Percentiles rank a stretch among this genome's conserved stretches.
Conservation (phyloP, 2,329 filamentous ascomycete species). For the Colletotrichum tanaceti region DNA sequence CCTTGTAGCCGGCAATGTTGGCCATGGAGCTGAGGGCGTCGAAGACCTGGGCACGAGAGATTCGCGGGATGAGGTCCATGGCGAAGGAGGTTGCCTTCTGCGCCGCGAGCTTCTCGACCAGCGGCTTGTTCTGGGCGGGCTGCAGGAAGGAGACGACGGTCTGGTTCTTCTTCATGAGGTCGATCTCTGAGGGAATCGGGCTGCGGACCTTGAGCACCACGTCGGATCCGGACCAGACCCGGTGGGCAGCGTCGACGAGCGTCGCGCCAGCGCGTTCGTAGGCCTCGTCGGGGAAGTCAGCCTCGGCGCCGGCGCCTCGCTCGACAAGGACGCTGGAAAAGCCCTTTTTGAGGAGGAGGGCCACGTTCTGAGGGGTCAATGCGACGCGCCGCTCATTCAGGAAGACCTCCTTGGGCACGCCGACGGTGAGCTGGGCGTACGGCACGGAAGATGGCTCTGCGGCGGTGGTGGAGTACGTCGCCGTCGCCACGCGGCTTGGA, state of each 20-base stretch:
- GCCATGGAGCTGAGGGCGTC: slow-evolving; percentile 93
- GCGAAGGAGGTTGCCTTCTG: slow-evolving; percentile 82
- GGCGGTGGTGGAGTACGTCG: slow-evolving; percentile 55
- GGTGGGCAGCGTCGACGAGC: slow-evolving; percentile 73
- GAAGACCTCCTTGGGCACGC: slow-evolving; percentile 83
- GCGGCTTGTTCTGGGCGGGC: slow-evolving; percentile 79
- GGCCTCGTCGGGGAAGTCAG: slow-evolving; percentile 81
- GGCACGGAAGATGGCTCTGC: slow-evolving; percentile 64
- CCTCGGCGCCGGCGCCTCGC: slow-evolving; percentile 80
- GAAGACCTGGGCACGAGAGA: slow-evolving; percentile 88
- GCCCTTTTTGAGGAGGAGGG: slow-evolving; percentile 85
- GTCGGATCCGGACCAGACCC: slow-evolving; percentile 80
- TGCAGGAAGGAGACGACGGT: slow-evolving; percentile 87
- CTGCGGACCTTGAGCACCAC: slow-evolving; percentile 87
- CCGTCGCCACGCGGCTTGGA: slow-evolving; percentile 39
- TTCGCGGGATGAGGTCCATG: slow-evolving; percentile 93
- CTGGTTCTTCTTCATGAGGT: slow-evolving; percentile 73
- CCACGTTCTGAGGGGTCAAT: slow-evolving; percentile 85
- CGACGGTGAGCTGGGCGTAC: slow-evolving; percentile 79
- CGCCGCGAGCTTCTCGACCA: slow-evolving; percentile 78
- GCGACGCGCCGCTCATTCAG: slow-evolving; percentile 85
- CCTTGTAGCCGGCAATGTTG: slow-evolving; percentile 94
- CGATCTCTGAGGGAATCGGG: slow-evolving; percentile 76
- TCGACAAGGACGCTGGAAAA: slow-evolving; percentile 83
- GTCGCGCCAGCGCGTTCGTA: slow-evolving; percentile 84